A percentile compares a stretch with the other conserved stretches of the same genome.
Evolutionary conservation across 805 yeast genomes (phyloP).

Genomic region (Myxozyma kluyveri): DNA sequence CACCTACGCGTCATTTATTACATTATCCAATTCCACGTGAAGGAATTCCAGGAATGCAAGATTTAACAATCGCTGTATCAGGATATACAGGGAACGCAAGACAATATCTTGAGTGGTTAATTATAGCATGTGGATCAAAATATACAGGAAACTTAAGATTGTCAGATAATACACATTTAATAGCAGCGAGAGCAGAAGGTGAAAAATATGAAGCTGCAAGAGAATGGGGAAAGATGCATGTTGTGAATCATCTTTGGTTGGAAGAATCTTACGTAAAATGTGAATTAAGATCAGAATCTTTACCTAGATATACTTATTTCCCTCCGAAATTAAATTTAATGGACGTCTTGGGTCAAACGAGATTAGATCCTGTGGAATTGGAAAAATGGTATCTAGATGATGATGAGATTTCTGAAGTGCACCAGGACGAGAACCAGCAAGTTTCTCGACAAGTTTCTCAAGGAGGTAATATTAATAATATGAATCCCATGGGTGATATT

Average conservation of each 20-base stretch:
- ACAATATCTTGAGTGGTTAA: constrained; percentile 61
- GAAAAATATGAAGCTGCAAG: constrained; percentile 71
- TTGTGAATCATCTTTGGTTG: constrained; percentile 83
- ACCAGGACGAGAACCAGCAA: constrained; percentile 5
- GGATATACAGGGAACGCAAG: constrained; percentile 87
- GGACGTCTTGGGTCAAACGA: constrained; percentile 53
- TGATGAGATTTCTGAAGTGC: background rate
- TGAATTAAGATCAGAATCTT: constrained; percentile 49
- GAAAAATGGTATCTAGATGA: constrained; percentile 40
- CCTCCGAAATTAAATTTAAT: constrained; percentile 46
- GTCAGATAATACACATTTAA: constrained; percentile 64
- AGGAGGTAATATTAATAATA: too few species aligned
- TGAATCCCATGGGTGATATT: too few species aligned
- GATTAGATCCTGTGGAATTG: constrained; percentile 45
- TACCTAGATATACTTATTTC: constrained; percentile 49
- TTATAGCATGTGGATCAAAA: constrained; percentile 67
- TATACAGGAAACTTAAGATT: constrained; percentile 62
- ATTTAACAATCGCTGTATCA: constrained; percentile 63
- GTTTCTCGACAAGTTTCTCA: too few species aligned
- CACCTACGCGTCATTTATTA: constrained; percentile 56
- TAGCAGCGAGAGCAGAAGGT: constrained; percentile 61
- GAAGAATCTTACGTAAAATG: constrained; percentile 73
- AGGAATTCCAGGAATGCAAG: constrained; percentile 54
- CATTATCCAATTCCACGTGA: constrained; percentile 62
- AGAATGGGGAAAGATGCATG: constrained; percentile 57